phyloP scores from a whole-genome alignment of 2,329 filamentous ascomycete genomes.

The Xylariaceae sp. region DNA sequence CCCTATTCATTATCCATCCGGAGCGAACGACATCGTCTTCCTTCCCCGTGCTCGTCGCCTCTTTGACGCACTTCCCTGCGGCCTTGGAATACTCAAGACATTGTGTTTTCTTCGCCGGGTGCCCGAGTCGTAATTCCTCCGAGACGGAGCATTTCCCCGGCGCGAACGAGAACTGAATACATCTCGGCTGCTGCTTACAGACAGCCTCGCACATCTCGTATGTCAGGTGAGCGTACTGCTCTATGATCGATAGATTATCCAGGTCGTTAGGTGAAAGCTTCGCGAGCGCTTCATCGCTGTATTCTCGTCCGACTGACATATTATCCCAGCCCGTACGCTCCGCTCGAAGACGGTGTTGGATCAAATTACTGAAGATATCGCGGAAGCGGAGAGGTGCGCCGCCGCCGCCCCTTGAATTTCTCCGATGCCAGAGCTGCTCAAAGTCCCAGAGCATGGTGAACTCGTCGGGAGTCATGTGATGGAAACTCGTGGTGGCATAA shows the following conservation, averaged over 20 bases:
- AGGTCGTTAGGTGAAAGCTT: constrained; percentile 13
- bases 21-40: constrained; percentile 16
- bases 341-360: constrained; percentile 15
- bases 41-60: constrained; percentile 13
- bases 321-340: constrained; percentile 20
- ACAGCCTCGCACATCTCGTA: constrained; percentile 18
- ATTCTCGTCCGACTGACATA: constrained; percentile 19
- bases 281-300: constrained; percentile 19
- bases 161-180: constrained; percentile 22
- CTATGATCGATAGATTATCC: constrained; percentile 15
- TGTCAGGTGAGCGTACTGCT: constrained; percentile 18
- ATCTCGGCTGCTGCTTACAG: constrained; percentile 17
- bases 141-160: constrained; percentile 20
- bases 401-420: constrained; percentile 3
- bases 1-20: constrained; percentile 20
- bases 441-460: constrained; percentile 20
- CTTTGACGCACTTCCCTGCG: constrained; percentile 20
- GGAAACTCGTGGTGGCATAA: constrained; percentile 21
- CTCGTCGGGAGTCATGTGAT: constrained; percentile 20
- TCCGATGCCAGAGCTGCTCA: constrained; percentile 18
- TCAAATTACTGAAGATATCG: constrained; percentile 20
- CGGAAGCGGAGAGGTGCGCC: constrained; percentile 17
- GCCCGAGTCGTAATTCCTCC: constrained; percentile 18
- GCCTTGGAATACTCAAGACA: constrained; percentile 21
- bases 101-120: constrained; percentile 15